Evolutionary conservation across 768 basidiomycete genomes (phyloP).

Genomic region (Amanita muscaria): DNA sequence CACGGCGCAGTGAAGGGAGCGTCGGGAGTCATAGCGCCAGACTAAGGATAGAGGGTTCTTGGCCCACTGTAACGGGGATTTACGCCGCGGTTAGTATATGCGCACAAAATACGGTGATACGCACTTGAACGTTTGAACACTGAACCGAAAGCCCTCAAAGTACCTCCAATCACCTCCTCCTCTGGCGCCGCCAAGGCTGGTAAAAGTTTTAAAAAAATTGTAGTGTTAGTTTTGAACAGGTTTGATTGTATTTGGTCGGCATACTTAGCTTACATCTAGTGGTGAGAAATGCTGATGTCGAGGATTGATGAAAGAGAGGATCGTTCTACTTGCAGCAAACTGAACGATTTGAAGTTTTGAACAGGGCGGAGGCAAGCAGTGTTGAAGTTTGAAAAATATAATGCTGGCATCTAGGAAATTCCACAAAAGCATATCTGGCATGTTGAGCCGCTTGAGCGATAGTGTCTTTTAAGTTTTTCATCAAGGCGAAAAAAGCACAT

Average conservation of each 20-base stretch:
- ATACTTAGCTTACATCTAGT: no score
- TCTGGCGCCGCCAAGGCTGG: slow-evolving; percentile 26
- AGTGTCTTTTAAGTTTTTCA: slow-evolving; percentile 17
- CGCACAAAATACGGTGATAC: background rate
- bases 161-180: no score
- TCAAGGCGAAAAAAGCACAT: no score
- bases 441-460: slow-evolving; percentile 25
- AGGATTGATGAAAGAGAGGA: no score
- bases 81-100: background rate
- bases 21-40: slow-evolving; percentile 26
- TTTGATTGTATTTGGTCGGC: slow-evolving; percentile 28
- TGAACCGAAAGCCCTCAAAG: slow-evolving; percentile 29
- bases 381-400: no score
- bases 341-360: no score
- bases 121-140: slow-evolving; percentile 29
- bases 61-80: slow-evolving; percentile 23
- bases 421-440: slow-evolving; percentile 31
- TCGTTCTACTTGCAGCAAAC: no score
- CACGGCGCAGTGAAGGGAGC: slow-evolving; percentile 19
- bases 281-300: no score
- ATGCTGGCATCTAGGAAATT: slow-evolving; percentile 27
- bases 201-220: background rate
- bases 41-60: slow-evolving; percentile 31
- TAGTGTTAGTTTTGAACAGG: background rate
- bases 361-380: no score